These are phyloP conservation scores for Cordyceps javanica DNA, from an alignment of 2,329 filamentous ascomycete genomes.

Conservation along the genomic window DNA sequence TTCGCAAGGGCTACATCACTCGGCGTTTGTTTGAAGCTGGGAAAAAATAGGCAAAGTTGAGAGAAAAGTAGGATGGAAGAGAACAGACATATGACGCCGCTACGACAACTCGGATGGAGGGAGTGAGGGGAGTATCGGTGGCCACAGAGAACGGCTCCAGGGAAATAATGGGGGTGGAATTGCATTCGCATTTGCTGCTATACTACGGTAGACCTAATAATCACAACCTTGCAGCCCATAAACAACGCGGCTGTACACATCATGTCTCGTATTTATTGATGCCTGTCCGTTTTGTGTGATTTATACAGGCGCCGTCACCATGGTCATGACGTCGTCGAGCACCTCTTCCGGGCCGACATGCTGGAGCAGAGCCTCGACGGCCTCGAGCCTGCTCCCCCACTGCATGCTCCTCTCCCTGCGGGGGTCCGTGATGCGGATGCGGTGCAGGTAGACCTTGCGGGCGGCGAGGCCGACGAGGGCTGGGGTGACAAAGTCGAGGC, in stretches of 20 bases:
- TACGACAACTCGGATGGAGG: background rate
- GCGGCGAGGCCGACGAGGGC: conserved; percentile 77
- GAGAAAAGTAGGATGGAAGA: background rate
- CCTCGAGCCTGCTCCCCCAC: conserved; percentile 76
- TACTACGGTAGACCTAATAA: conserved; percentile 5
- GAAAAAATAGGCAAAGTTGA: background rate
- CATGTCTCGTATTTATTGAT: no score
- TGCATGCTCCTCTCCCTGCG: conserved; percentile 80
- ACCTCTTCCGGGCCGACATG: conserved; percentile 53
- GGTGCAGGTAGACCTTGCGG: conserved; percentile 82
- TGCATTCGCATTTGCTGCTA: conserved; percentile 1
- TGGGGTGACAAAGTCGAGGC: conserved; percentile 74
- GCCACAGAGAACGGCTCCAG: background rate
- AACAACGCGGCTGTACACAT: background rate
- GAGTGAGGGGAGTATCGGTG: no score
- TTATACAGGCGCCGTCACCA: conserved; percentile 47
- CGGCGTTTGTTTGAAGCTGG: background rate
- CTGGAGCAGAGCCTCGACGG: conserved; percentile 61
- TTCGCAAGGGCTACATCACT: background rate
- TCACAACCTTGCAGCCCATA: background rate
- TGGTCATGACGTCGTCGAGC: conserved; percentile 56
- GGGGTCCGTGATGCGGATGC: conserved; percentile 63
- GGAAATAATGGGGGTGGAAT: background rate
- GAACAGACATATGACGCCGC: background rate
- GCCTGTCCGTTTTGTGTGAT: background rate